Evolutionary conservation across 306 rosid species (phyloP), one percentile per base, ranked within the genome.

Genomic region (Prunus mongolica): DNA sequence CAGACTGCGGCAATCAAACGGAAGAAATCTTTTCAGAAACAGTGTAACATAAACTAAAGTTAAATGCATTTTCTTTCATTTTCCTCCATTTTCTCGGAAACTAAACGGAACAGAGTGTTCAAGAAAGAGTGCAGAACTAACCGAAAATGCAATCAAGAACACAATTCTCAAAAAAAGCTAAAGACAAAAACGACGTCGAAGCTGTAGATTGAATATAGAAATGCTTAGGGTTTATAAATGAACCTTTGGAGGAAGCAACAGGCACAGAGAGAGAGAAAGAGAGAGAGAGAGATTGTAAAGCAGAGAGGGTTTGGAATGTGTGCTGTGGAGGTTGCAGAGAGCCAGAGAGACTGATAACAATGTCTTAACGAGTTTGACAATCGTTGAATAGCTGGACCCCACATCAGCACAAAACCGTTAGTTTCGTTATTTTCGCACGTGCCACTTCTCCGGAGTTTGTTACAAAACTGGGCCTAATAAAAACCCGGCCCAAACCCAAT

Each of bases 321-420:
- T 75, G 72, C 69, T 25, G 14, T 2, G 65, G 73, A 67, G 44
- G 73, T 51, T 65, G 65, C 14, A 27, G 45, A 24, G 44, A 34
- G 16, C 19, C 5, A 24, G 52, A 18, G 63, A 30, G 20, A 14
- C 51, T 27, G 70, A 44, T 45, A 63, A 25, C n/a, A 12, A 18
- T 8, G 65, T 54, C 65, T 55, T 41, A 57, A 72, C 30, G 12
- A 52, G 24, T 34, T 9, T 4, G 34, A 69, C 28, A 68, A 49
- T 67, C 24, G 58, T 32, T 54, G 55, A 47, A 60, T 44, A 50
- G 67, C 72, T 57, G 65, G 81, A 38, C 1, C 46, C 73, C 79
- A 83, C 81, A 82, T 80, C 79, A 62, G 28, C 79, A 45, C 8
- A 69, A 52, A 51, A 72, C 81, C 57, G 79, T 76, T 79, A 18